These are phyloP conservation scores for Pilaira anomala DNA, from an alignment of 192 early-diverging fungal genomes.

Conservation along the genomic window DNA sequence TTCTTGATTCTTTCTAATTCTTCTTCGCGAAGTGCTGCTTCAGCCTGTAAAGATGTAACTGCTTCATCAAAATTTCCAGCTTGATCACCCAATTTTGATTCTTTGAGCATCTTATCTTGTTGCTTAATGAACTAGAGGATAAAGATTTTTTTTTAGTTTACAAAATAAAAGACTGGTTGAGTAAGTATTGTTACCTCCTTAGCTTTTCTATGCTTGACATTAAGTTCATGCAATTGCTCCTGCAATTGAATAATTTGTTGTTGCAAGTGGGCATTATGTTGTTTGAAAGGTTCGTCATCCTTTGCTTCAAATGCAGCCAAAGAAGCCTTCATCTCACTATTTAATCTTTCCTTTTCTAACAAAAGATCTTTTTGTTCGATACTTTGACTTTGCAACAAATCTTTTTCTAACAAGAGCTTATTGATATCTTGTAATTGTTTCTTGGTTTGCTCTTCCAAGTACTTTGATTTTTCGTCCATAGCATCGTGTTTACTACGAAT, in stretches of 20 bases:
- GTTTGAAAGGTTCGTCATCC: conserved; percentile 55
- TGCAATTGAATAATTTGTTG: conserved; percentile 41
- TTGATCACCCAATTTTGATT: conserved; percentile 16
- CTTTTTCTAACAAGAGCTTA: conserved; percentile 56
- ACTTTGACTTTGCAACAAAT: conserved; percentile 42
- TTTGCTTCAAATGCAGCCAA: conserved; percentile 46
- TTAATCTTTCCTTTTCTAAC: conserved; percentile 48
- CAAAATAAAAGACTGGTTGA: too few relatives aligned
- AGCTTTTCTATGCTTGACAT: conserved; percentile 22
- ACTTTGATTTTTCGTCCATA: conserved; percentile 35
- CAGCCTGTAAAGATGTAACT: conserved; percentile 51
- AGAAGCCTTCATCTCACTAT: conserved; percentile 33
- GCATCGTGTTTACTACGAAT: conserved; percentile 44
- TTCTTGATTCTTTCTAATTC: conserved; percentile 39
- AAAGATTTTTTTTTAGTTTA: not conserved
- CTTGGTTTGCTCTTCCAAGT: conserved; percentile 39
- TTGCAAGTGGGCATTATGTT: conserved; percentile 40
- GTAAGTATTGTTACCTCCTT: conserved; percentile 24
- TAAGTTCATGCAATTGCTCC: conserved; percentile 21
- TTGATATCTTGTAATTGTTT: conserved; percentile 51
- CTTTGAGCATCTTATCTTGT: conserved; percentile 38
- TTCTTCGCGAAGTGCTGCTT: conserved; percentile 40
- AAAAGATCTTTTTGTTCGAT: conserved; percentile 54
- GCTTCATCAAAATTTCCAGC: conserved; percentile 54
- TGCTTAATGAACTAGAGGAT: conserved; percentile 37